Evolutionary conservation across 176 grass and related monocot genomes (phyloP), one percentile per base, ranked within the genome.

Genomic region (Paspalum notatum): DNA sequence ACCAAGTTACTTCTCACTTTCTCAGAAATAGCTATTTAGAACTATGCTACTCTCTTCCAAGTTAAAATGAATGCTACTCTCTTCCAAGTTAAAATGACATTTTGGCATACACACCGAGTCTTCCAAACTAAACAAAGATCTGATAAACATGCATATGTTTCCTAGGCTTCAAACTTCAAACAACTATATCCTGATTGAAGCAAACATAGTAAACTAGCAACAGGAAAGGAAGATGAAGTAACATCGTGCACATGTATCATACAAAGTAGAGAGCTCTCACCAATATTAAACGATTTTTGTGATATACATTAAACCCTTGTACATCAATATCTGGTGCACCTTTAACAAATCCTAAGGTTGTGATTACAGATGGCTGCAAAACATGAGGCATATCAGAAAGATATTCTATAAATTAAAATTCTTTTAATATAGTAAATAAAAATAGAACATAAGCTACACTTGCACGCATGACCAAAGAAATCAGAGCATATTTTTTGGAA

Each of bases 301-400:
- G 95, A 72, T 98, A 98, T 53, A 98, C 86, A 62, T 98, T 98
- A 73, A 91, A 98, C 50, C 95, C 95, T 75, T 98, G 92, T 72
- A 98, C 89, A 85, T 95, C 93, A 77, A 94, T 79, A 21, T 93
- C 85, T 51, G 95, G 95, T 80, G 95, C 92, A 70, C 95, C 95
- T 89, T 92, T 94, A 45, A 92, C 79, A 93, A 91, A 98, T 44
- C 95, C 95, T 54, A 98, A 87, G 50, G 95, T 98, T 21, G 95
- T 98, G 37, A 98, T 80, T 81, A 89, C 78, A 58, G 85, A 82
- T 66, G 65, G 57, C 95, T 98, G 68, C 82, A 80, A 39, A 82
- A 70, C 15, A 50, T 81, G 27, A 65, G 55, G 25, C 5, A 16
- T 57, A 74, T 76, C 61, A 74, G 68, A 84, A 68, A 73, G 20